phyloP scores from a whole-genome alignment of 2,329 filamentous ascomycete genomes.

The Helotiales sp. region DNA sequence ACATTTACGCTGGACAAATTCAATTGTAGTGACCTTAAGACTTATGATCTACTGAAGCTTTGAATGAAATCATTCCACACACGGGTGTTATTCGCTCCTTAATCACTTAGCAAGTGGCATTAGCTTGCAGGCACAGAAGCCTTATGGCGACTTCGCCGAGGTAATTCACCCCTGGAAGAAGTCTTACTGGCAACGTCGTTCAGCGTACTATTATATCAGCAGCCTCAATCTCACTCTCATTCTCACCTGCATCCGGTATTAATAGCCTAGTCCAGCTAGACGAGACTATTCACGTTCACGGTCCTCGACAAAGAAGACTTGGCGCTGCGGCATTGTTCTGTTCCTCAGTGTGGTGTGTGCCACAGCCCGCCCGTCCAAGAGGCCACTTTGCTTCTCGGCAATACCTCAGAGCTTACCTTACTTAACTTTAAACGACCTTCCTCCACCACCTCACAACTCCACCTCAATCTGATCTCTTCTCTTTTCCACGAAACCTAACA shows the following conservation, averaged over 20 bases:
- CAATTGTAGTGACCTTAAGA: background rate
- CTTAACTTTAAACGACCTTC: constrained; percentile 15
- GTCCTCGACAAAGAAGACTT: constrained; percentile 15
- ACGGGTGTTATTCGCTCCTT: background rate
- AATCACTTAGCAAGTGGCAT: background rate
- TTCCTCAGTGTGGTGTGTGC: background rate
- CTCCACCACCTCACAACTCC: constrained; percentile 9
- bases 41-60: background rate
- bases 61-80: background rate
- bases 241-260: constrained; percentile 1
- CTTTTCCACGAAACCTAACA: background rate
- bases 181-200: background rate
- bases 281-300: background rate
- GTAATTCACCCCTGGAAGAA: background rate
- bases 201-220: background rate
- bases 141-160: background rate
- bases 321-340: constrained; percentile 9
- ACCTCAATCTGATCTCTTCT: background rate
- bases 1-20: no score
- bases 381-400: constrained; percentile 20
- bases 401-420: constrained; percentile 13
- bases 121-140: background rate
- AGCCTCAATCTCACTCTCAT: constrained; percentile 6
- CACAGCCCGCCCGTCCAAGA: constrained; percentile 3
- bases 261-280: background rate